Base-by-base conservation (phyloP, 768 basidiomycete species). In the Paxillus involutus region DNA sequence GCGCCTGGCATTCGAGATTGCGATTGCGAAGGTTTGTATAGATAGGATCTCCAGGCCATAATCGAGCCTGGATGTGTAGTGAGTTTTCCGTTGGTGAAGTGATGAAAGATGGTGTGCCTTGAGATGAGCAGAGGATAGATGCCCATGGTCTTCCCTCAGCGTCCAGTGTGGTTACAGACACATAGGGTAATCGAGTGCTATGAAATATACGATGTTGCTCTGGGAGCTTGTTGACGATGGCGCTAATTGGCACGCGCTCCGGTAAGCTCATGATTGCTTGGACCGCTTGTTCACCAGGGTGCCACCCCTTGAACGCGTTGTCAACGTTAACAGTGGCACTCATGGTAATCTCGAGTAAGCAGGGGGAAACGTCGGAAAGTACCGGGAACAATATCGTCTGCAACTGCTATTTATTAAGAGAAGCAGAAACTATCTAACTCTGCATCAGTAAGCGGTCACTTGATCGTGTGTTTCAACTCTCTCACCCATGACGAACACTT, bases 21-120 rank as follows among this genome's bases (percentile, higher is more conserved):
- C 21, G 21, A 3, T 21, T 3, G 16, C 63, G 58, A 36, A 71
- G 57, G 52, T 75, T 80, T 45, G 73, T 68, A 19, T 66, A 45
- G 12, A 85, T 67, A 4, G 85, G 85, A 33, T 87, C 85, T 0
- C 83, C 83, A 6, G 73, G 68, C 71, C 71, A 72, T 14, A 70
- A 55, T 2, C 21, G 59, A 2, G 66, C 62, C 16, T 59, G 55
- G n/a, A 71, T 50, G 5, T 37, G 47, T 3, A 72, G 60, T 9
- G 51, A 51, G 4, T 57, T 59, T 30, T 64, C 53, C 3, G 57
- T 53, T 1, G 70, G 64, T 35, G 65, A 70, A 5, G 42, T 43
- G 32, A 72, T 71, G 56, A 71, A 72, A 14, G 58, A 60, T 1
- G 64, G 60, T 2, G 52, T 55, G 2, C 71, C 71, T 6, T 59